These are phyloP conservation scores for Dipsacomyces acuminosporus DNA, from an alignment of 371 early-diverging fungal genomes.

Conservation along the genomic window DNA sequence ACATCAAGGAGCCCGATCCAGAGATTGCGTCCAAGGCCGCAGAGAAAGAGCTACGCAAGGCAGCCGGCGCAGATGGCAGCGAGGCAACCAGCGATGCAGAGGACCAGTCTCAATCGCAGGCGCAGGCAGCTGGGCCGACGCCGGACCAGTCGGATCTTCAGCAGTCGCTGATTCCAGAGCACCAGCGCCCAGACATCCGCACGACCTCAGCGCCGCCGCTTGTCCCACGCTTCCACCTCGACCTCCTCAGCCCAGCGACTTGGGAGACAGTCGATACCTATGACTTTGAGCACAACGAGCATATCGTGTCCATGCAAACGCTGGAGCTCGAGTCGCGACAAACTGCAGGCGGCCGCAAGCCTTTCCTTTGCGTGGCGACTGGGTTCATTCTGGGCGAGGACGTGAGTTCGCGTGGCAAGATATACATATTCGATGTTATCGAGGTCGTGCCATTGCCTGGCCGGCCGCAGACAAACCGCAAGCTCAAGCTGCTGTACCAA, in stretches of 20 bases:
- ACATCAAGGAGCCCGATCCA: conserved; percentile 53
- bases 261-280: conserved; percentile 91
- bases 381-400: conserved; percentile 91
- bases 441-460: conserved; percentile 96
- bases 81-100: neutral
- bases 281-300: conserved; percentile 81
- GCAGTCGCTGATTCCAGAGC: conserved; percentile 32
- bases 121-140: neutral
- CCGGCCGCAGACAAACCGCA: conserved; percentile 91
- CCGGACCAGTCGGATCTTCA: conserved; percentile 10
- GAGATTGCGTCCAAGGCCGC: conserved; percentile 50
- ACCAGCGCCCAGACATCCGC: conserved; percentile 40
- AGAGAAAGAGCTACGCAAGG: conserved; percentile 27
- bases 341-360: conserved; percentile 78
- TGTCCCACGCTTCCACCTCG: conserved; percentile 62
- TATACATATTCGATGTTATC: conserved; percentile 92
- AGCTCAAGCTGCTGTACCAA: conserved; percentile 76
- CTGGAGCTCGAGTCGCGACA: conserved; percentile 86
- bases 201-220: conserved; percentile 59
- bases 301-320: conserved; percentile 70
- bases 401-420: conserved; percentile 81
- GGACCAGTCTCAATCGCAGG: too few relatives aligned
- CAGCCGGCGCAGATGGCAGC: conserved; percentile 8
- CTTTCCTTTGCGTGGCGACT: conserved; percentile 89
- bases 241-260: conserved; percentile 88